Base-by-base conservation (phyloP, 169 alveolate genomes). In the Eimeria acervulina region DNA sequence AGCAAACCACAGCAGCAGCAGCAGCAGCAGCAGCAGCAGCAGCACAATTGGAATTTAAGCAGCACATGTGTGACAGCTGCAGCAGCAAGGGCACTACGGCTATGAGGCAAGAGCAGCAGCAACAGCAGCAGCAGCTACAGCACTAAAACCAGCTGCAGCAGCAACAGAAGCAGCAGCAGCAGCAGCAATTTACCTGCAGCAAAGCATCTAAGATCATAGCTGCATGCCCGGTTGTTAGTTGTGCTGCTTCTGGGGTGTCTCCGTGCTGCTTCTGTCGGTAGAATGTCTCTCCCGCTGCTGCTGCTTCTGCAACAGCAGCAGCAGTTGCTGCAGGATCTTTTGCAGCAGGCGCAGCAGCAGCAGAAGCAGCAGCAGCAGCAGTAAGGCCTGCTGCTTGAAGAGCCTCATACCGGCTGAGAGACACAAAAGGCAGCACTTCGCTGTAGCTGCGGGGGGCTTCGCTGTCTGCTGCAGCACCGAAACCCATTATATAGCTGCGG, bases 281-380 rank as follows among this genome's bases (percentile, higher is more conserved):
- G 31, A 36, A 36, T 6, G 68, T 8, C 42, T 13, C 90, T 80
- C 44, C 68, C 44, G 90, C 68, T 44, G 90, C 70, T 44, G 90
- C 90, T 36, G 68, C 90, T 40, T 66, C 68, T 31, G 90, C 90
- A 19, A 40, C 90, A 10, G 90, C 90, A 31, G 90, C 90, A 17
- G 90, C 90, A 47, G 55, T 47, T 47, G 55, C 55, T 47, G 55
- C 55, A 7, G 55, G 55, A 12, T 47, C 55, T 47, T 5, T 12
- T 47, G 55, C 55, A 47, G 55, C 55, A 47, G 55, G 55, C 12
- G 55, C 55, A 47, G 55, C 90, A 42, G 90, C 90, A 80, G 90
- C 90, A 44, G 90, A 66, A 40, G 90, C 90, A 44, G 90, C 90
- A 80, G 90, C 90, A 80, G 63, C 90, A 36, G 87, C 55, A 76